Base-by-base conservation (phyloP, 495 filamentous ascomycete species). In the Penicillium tannophilum region DNA sequence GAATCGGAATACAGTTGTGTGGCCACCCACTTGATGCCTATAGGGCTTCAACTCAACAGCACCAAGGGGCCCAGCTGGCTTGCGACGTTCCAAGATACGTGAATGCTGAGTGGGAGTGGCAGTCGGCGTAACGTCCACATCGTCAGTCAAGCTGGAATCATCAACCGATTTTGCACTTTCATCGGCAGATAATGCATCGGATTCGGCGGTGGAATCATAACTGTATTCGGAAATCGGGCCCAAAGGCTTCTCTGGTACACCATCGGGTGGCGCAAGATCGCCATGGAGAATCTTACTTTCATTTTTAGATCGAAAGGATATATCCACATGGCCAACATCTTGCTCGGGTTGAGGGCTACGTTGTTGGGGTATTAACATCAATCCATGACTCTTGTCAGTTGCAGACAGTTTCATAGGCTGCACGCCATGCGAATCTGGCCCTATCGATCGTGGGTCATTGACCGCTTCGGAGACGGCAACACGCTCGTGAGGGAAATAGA, bases 21-120 rank as follows among this genome's bases (percentile, higher is more conserved):
- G 94, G 1, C 94, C 94, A 19, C 94, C 94, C 54, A 98, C 94
- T 70, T 98, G 94, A 72, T 98, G 94, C 45, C 90, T 90, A 71
- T 97, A 98, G 6, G 94, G 94, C 61, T 97, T 97, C 60, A 98
- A 78, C 71, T 97, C 93, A 62, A 98, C 95, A 12, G 93, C 93
- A 17, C 93, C 91, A 23, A 95, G 73, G 16, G 93, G 92, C 56
- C 81, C 86, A 12, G 68, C 58, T 20, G 70, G 56, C 54, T 72
- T 73, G 51, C 70, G 73, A 28, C 68, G 69, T 23, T 64, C 62
- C 12, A 67, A 69, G 60, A 72, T 56, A 56, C 75, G 70, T 14
- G 69, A 63, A 16, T 64, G 58, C 47, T 70, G 77, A 26, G 70
- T 79, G 39, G 78, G 83, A 3, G 86, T 84, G 17, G 85, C 81